phyloP scores from a whole-genome alignment of 306 rosid species.

The Vicia sativa region DNA sequence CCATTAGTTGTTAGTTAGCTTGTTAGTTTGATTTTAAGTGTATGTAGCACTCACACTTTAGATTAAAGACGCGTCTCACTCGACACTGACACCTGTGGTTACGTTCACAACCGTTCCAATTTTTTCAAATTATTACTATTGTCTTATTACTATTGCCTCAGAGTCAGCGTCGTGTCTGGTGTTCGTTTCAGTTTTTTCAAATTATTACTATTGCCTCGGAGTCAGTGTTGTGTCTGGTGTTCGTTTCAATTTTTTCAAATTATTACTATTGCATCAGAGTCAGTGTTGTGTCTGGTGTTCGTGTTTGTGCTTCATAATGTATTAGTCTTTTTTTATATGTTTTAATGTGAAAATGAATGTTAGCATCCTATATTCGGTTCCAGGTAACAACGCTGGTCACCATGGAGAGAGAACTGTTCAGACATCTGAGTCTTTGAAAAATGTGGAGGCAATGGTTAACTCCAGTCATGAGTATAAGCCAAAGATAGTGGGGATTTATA shows the following conservation, averaged over 20 bases:
- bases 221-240: background rate
- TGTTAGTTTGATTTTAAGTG: background rate
- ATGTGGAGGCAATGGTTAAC: constrained; percentile 32
- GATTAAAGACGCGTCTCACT: background rate
- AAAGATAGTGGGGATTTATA: constrained; percentile 72
- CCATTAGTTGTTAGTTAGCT: background rate
- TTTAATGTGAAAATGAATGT: background rate
- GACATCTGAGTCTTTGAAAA: constrained; percentile 30
- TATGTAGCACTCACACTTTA: background rate
- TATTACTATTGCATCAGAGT: background rate
- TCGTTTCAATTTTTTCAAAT: background rate
- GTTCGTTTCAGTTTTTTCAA: background rate
- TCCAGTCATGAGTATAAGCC: constrained; percentile 44
- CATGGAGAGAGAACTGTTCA: constrained; percentile 24
- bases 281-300: background rate
- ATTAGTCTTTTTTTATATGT: constrained; percentile 15
- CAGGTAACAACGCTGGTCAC: constrained; percentile 37
- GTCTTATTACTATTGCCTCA: background rate
- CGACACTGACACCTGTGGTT: background rate
- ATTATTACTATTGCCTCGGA: background rate
- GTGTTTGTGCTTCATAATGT: background rate
- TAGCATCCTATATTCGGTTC: constrained; percentile 22
- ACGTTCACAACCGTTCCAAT: background rate
- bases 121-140: no score
- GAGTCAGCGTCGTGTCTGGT: background rate